Base-by-base conservation (phyloP, 345 rosid species). In the Acer campestre region DNA sequence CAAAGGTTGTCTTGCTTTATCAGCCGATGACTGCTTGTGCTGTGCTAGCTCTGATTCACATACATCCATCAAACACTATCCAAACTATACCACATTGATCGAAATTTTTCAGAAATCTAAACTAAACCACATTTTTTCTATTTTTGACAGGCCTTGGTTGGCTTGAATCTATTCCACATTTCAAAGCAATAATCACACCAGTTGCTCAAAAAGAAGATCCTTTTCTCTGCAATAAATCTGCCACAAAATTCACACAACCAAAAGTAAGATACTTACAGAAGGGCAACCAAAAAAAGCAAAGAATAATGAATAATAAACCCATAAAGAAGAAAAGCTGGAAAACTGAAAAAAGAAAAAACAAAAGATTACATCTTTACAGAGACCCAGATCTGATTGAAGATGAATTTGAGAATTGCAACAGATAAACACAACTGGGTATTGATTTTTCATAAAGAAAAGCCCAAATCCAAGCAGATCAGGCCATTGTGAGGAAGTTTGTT, bases 21-120 rank as follows among this genome's bases (percentile, higher is more conserved):
- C 90, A 68, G 82, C 82, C 42, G 85, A 86, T 55, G 87, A 58
- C 65, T 86, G 90, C 85, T 86, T 91, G 63, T 64, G 87, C 23
- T 72, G 78, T 82, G 79, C 76, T 83, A 73, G 85, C 79, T 80
- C 82, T 49, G 85, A 85, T 80, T 84, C 91, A 80, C 82, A 84
- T 71, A 86, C 93, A 88, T 94, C 98, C 98, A 97, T 94, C 84
- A 86, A 74, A 86, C 82, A 79, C 88, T 72, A 75, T 68, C 90
- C 78, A 78, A 85, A 83, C 73, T 76, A 89, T 77, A 84, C 86
- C 84, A 86, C 94, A 91, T 91, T 83, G 90, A 86, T 68, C 75
- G 69, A 82, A 46, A 81, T 58, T 31, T 73, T 78, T 79, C 73
- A 83, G 42, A 73, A 67, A 67, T 56, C 75, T 67, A 61, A 46